A percentile compares a stretch with the other conserved stretches of the same genome.
phyloP scores from a whole-genome alignment of 2,329 filamentous ascomycete species.

The Calcarisporium arbuscula region DNA sequence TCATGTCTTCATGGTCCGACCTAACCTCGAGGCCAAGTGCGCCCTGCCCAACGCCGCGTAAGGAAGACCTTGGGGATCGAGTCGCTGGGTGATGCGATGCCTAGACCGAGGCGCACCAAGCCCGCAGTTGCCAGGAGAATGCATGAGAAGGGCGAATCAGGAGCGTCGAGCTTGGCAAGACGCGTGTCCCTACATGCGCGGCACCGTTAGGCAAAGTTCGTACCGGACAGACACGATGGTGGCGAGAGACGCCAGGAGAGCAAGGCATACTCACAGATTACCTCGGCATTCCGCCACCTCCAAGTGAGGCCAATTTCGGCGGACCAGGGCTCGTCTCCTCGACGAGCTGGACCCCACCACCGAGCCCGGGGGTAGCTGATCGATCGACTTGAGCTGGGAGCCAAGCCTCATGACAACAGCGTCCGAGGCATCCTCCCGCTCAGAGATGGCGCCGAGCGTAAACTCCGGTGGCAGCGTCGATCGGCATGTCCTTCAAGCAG shows the following conservation, averaged over 20 bases:
- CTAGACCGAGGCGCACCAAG: conserved; percentile 7
- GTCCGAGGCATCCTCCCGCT: conserved; percentile 10
- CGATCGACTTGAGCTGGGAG: conserved; percentile 7
- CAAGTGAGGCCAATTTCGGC: conserved; percentile 9
- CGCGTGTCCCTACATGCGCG: conserved; percentile 11
- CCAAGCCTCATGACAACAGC: conserved; percentile 9
- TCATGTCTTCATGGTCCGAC: conserved; percentile 5
- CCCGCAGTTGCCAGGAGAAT: conserved; percentile 11
- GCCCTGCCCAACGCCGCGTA: conserved; percentile 11
- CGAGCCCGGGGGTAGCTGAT: conserved; percentile 9
- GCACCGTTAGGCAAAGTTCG: neutral
- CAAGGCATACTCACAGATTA: conserved; percentile 8
- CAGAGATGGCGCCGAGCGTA: conserved; percentile 7
- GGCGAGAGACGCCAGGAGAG: neutral
- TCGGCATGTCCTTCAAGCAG: conserved; percentile 12
- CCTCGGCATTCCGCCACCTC: conserved; percentile 10
- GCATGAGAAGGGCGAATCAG: conserved; percentile 7
- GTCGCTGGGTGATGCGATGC: conserved; percentile 10
- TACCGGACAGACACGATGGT: neutral
- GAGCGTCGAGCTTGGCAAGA: conserved; percentile 11
- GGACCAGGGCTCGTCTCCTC: conserved; percentile 7
- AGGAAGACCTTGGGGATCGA: conserved; percentile 6
- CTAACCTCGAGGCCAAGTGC: conserved; percentile 10
- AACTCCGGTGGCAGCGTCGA: conserved; percentile 8
- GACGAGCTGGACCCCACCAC: conserved; percentile 10